phyloP scores from a whole-genome alignment of 2,329 filamentous ascomycete species.

The Fragosphaeria purpurea region DNA sequence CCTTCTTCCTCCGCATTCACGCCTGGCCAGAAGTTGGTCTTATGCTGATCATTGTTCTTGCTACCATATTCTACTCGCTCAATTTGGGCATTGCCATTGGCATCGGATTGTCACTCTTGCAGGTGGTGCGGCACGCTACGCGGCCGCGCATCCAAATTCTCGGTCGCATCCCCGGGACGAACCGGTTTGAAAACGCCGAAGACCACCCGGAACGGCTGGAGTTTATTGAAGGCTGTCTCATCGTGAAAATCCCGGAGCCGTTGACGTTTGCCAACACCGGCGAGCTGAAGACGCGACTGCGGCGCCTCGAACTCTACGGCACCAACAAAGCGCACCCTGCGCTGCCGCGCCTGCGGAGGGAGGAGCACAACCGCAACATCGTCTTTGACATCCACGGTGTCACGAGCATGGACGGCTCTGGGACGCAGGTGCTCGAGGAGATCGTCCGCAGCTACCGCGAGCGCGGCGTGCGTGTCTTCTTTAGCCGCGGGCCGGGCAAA shows the following conservation, averaged over 20 bases:
- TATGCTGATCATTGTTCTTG: constrained; percentile 81
- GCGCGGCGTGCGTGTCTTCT: constrained; percentile 67
- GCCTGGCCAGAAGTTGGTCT: constrained; percentile 79
- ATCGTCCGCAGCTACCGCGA: constrained; percentile 77
- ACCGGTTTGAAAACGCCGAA: constrained; percentile 78
- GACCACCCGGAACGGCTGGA: constrained; percentile 64
- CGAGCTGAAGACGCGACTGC: constrained; percentile 73
- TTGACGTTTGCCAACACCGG: constrained; percentile 96
- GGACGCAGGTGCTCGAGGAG: constrained; percentile 81
- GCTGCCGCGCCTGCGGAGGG: constrained; percentile 63
- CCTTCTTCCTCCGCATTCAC: constrained; percentile 76
- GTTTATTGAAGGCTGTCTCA: constrained; percentile 83
- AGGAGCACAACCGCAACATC: constrained; percentile 81
- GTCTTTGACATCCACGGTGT: constrained; percentile 99
- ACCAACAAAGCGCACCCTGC: constrained; percentile 76
- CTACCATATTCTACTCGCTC: constrained; percentile 92
- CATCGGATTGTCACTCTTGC: constrained; percentile 79
- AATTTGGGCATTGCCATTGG: constrained; percentile 89
- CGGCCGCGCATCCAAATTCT: constrained; percentile 93
- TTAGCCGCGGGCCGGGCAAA: constrained; percentile 45
- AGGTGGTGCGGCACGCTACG: constrained; percentile 83
- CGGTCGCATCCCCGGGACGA: constrained; percentile 74
- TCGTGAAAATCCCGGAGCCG: constrained; percentile 95
- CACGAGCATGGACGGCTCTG: constrained; percentile 84
- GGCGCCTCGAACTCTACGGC: constrained; percentile 83